phyloP scores from a whole-genome alignment of 2,329 filamentous ascomycete species.

The Clonostachys rosea region DNA sequence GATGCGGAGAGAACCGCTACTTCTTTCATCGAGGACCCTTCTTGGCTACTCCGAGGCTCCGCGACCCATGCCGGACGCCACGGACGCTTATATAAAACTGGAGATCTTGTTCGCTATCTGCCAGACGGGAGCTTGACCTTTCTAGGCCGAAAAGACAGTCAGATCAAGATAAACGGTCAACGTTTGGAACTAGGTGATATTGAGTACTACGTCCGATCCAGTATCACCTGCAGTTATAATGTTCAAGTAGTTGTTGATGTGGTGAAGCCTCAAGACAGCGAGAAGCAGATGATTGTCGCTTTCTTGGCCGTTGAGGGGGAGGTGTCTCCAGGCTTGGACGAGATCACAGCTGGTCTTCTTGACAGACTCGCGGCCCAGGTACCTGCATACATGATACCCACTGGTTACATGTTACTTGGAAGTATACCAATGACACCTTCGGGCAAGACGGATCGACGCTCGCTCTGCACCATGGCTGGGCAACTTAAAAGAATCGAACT shows the following conservation, averaged over 20 bases:
- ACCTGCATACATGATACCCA: not conserved
- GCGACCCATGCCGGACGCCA: constrained; percentile 23
- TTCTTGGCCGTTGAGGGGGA: constrained; percentile 5
- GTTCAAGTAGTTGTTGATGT: not conserved
- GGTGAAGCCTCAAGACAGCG: constrained; percentile 2
- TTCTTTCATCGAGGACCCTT: constrained; percentile 51
- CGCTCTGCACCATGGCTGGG: not conserved
- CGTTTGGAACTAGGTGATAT: not conserved
- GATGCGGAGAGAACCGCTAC: constrained; percentile 51
- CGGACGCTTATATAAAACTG: constrained; percentile 38
- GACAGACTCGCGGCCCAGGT: not conserved
- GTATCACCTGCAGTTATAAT: constrained; percentile 1
- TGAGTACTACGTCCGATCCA: constrained; percentile 19
- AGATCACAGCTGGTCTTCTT: not conserved
- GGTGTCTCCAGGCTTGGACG: no score
- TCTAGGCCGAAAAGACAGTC: not conserved
- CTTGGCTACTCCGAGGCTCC: constrained; percentile 40
- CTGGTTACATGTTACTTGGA: not conserved
- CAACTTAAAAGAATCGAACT: not conserved
- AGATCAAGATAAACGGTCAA: not conserved
- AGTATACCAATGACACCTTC: not conserved
- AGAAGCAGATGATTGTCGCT: constrained; percentile 8
- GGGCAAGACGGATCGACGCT: not conserved
- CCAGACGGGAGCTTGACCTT: not conserved
- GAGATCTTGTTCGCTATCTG: not conserved